These are phyloP conservation scores for Plectosphaerella cucumerina DNA, from an alignment of 2,329 filamentous ascomycete genomes.

Conservation along the genomic window DNA sequence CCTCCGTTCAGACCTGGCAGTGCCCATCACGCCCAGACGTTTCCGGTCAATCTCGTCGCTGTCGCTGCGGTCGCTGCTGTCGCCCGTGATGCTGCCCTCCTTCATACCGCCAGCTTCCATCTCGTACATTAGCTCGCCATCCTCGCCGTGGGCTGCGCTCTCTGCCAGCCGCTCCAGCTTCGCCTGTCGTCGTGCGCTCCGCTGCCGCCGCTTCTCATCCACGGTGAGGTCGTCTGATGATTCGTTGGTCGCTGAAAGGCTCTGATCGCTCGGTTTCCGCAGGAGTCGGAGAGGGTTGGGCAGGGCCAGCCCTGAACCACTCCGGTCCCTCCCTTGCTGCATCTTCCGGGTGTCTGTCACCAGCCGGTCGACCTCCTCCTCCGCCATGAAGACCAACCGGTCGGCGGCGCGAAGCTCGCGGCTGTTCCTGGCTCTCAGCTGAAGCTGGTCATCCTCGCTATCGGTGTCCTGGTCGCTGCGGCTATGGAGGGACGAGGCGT, in stretches of 20 bases:
- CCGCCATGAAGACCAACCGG: constrained; percentile 66
- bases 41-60: constrained; percentile 55
- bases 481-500: constrained; percentile 62
- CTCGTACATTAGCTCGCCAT: constrained; percentile 79
- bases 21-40: constrained; percentile 42
- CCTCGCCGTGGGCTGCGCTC: constrained; percentile 58
- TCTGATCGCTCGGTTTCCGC: constrained; percentile 29
- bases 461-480: constrained; percentile 71
- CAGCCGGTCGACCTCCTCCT: constrained; percentile 65
- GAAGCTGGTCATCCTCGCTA: constrained; percentile 69
- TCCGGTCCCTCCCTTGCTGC: constrained; percentile 45
- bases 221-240: constrained; percentile 46
- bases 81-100: constrained; percentile 60
- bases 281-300: constrained; percentile 46
- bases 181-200: constrained; percentile 45
- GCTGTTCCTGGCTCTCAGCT: constrained; percentile 62
- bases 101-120: constrained; percentile 78
- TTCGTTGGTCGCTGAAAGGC: constrained; percentile 29
- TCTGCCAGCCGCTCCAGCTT: constrained; percentile 50
- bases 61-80: constrained; percentile 57
- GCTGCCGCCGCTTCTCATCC: constrained; percentile 45
- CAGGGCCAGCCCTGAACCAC: constrained; percentile 44
- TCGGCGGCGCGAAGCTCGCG: constrained; percentile 67
- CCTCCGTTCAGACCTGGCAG: constrained; percentile 43
- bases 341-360: constrained; percentile 47